Conservation (phyloP, 331 rosid species). For the Spiraea crenata region DNA sequence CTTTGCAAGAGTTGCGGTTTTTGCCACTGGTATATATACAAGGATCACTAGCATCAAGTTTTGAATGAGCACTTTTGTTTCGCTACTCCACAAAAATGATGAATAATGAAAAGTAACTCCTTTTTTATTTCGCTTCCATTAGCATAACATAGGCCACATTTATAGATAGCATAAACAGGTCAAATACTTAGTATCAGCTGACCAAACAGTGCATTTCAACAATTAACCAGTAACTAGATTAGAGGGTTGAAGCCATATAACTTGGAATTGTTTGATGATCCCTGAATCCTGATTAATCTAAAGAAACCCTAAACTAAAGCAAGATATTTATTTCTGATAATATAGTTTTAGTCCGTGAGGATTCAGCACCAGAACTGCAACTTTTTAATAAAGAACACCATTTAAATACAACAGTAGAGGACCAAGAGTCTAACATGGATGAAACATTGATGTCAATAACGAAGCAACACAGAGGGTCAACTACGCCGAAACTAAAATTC, state of each 20-base stretch:
- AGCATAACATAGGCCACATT: background rate
- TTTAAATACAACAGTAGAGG: background rate
- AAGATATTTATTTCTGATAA: background rate
- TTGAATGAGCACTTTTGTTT: background rate
- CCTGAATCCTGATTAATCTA: background rate
- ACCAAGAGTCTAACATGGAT: background rate
- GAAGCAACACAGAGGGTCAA: background rate
- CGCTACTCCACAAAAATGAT: background rate
- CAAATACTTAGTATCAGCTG: background rate
- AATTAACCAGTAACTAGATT: background rate
- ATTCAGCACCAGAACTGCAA: background rate
- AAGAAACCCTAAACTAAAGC: background rate
- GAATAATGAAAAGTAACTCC: background rate
- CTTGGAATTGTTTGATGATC: background rate
- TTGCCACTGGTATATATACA: slow-evolving; percentile 50
- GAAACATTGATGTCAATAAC: background rate
- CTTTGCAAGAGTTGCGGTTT: slow-evolving; percentile 53
- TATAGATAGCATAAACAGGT: background rate
- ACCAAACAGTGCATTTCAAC: background rate
- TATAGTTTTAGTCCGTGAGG: background rate
- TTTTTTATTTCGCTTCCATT: background rate
- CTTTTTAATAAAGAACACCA: background rate
- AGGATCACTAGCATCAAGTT: background rate
- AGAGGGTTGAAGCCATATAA: background rate
- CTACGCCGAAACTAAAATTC: background rate